Percentiles rank a stretch among this genome's conserved stretches.
phyloP scores from a whole-genome alignment of 2,329 filamentous ascomycete species.

The Arthrobotrys conoides region DNA sequence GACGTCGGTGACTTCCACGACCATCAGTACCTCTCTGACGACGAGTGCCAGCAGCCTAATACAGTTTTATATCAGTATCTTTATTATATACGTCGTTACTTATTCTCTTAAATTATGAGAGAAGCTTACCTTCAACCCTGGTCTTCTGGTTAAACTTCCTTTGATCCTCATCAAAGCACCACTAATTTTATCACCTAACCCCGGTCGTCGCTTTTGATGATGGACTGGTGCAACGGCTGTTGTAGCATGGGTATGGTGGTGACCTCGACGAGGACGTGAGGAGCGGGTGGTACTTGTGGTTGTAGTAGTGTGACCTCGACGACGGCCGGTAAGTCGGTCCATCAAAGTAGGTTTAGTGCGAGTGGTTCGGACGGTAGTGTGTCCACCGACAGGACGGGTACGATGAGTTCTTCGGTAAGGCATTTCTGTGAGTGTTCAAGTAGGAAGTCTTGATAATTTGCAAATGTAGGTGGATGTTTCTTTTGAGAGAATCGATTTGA shows the following conservation, averaged over 20 bases:
- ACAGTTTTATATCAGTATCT: background rate
- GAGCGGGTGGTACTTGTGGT: constrained; percentile 68
- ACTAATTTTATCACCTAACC: constrained; percentile 81
- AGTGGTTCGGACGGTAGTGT: constrained; percentile 66
- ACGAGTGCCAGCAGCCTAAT: constrained; percentile 79
- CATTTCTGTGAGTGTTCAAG: constrained; percentile 17
- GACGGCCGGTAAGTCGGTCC: constrained; percentile 70
- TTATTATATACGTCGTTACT: constrained; percentile 24
- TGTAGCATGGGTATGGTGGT: constrained; percentile 66
- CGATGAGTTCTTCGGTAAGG: constrained; percentile 34
- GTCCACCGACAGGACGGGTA: constrained; percentile 18
- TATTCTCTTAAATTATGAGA: constrained; percentile 52
- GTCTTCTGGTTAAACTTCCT: constrained; percentile 77
- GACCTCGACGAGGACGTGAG: constrained; percentile 67
- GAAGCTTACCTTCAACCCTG: constrained; percentile 76
- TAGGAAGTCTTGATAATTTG: background rate
- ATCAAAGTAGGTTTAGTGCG: constrained; percentile 71
- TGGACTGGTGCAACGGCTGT: constrained; percentile 69
- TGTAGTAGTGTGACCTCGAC: constrained; percentile 66
- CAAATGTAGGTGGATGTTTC: no score
- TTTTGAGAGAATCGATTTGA: no score
- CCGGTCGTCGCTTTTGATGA: constrained; percentile 78
- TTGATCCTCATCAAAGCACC: constrained; percentile 81
- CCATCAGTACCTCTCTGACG: constrained; percentile 83
- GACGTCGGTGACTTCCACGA: constrained; percentile 69